phyloP scores from a whole-genome alignment of 225 moss, liverwort and hornwort species.

The Polytrichum formosum region DNA sequence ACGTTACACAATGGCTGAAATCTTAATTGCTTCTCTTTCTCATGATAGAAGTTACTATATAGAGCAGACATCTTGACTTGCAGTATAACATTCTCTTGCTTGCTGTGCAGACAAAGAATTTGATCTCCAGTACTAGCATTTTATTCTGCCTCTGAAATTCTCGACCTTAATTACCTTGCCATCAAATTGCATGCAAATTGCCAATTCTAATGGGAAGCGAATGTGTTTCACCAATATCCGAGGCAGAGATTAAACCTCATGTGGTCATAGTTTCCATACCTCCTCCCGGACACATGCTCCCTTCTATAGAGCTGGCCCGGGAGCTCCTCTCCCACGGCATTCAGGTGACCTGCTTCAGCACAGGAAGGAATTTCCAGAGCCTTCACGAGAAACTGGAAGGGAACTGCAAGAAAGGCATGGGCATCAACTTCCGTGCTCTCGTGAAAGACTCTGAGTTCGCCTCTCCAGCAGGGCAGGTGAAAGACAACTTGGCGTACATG shows the following conservation, averaged over 20 bases:
- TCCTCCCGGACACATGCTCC: conserved; percentile 24
- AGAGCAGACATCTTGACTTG: too few relatives aligned
- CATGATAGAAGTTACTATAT: too few relatives aligned
- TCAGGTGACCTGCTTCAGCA: conserved; percentile 23
- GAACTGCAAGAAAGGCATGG: not conserved
- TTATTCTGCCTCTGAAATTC: too few relatives aligned
- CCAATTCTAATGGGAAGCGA: too few relatives aligned
- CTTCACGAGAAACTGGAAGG: conserved; percentile 2
- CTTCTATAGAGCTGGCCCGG: conserved; percentile 20
- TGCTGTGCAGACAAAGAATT: too few relatives aligned
- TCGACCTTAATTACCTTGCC: too few relatives aligned
- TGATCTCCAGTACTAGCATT: too few relatives aligned
- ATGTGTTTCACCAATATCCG: not conserved
- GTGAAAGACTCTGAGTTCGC: conserved; percentile 5
- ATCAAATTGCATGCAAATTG: too few relatives aligned
- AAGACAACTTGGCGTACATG: not conserved
- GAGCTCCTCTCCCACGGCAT: conserved; percentile 11
- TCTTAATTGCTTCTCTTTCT: too few relatives aligned
- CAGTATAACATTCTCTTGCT: too few relatives aligned
- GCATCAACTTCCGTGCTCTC: conserved; percentile 15
- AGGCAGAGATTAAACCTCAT: not conserved
- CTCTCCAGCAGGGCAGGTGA: too few relatives aligned
- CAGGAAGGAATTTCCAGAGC: conserved; percentile 24
- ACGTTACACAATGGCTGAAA: too few relatives aligned
- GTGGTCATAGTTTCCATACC: conserved; percentile 1